These are phyloP conservation scores for Colletotrichum sp. DNA, from an alignment of 2,329 filamentous ascomycete genomes.

Conservation along the genomic window DNA sequence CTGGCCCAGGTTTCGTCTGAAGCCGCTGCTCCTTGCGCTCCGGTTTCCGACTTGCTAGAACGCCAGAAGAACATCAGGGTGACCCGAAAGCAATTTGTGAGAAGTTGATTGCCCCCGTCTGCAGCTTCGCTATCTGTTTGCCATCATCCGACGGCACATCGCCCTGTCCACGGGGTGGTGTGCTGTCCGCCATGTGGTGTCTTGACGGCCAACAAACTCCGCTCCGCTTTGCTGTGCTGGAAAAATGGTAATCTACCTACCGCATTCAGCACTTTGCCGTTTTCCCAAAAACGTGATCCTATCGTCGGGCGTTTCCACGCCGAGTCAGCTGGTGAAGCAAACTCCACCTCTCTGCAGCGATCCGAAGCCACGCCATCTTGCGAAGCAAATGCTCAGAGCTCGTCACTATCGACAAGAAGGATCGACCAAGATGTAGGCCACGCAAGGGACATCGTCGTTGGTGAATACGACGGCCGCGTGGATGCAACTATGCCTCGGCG, in stretches of 20 bases:
- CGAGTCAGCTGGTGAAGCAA: not conserved
- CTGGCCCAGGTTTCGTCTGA: conserved; percentile 8
- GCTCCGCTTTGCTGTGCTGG: not conserved
- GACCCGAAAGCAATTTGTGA: not conserved
- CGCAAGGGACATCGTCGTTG: not conserved
- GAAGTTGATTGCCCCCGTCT: conserved; percentile 3
- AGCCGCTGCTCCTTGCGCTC: not conserved
- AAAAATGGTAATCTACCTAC: not conserved
- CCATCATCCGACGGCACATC: conserved; percentile 5
- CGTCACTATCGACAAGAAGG: not conserved
- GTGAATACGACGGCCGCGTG: not conserved
- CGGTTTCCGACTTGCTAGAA: not conserved
- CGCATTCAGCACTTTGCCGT: not conserved
- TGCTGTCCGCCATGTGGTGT: not conserved
- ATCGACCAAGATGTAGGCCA: not conserved
- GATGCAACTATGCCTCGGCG: not conserved
- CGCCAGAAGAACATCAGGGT: not conserved
- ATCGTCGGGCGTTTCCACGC: not conserved
- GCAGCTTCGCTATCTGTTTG: not conserved
- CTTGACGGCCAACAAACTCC: not conserved
- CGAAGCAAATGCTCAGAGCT: conserved; percentile 9
- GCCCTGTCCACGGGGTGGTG: not conserved
- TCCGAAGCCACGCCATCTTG: not conserved
- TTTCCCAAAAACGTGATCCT: not conserved
- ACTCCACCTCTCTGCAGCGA: not conserved